Evolutionary conservation across 345 rosid species (phyloP).

Genomic region (Punica granatum): DNA sequence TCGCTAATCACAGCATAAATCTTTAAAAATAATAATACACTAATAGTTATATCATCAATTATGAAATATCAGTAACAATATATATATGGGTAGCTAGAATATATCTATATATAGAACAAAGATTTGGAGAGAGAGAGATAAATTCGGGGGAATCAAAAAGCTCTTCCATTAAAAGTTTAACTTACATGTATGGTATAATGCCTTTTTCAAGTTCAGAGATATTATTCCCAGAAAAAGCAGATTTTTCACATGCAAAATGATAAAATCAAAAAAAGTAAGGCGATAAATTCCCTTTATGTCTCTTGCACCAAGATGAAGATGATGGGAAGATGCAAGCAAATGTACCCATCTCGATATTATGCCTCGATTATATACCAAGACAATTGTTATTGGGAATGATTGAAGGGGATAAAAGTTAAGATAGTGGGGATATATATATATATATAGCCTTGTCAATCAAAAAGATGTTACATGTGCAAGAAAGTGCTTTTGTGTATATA

Average conservation of each 20-base stretch:
- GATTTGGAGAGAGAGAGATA: background rate
- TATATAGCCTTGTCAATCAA: background rate
- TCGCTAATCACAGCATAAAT: too few relatives aligned
- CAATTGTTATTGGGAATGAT: background rate
- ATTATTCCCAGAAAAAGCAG: conserved; percentile 20
- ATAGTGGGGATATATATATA: background rate
- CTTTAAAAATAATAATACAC: too few relatives aligned
- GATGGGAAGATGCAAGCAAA: background rate
- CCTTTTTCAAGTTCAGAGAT: conserved; percentile 4
- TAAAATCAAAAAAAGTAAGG: too few relatives aligned
- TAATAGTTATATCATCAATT: too few relatives aligned
- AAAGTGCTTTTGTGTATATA: background rate
- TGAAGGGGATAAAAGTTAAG: background rate
- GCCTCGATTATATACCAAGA: background rate
- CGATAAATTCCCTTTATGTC: background rate
- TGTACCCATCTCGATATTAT: background rate
- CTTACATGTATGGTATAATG: background rate
- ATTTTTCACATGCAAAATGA: conserved; percentile 13
- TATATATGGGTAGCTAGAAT: too few relatives aligned
- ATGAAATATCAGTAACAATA: too few relatives aligned
- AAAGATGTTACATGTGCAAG: background rate
- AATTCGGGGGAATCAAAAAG: background rate
- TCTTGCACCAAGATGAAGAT: background rate
- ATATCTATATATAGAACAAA: too few relatives aligned
- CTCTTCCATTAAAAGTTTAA: conserved; percentile 8